Base-by-base conservation (phyloP, 805 yeast genomes). In the Maudiozyma bulderi region DNA sequence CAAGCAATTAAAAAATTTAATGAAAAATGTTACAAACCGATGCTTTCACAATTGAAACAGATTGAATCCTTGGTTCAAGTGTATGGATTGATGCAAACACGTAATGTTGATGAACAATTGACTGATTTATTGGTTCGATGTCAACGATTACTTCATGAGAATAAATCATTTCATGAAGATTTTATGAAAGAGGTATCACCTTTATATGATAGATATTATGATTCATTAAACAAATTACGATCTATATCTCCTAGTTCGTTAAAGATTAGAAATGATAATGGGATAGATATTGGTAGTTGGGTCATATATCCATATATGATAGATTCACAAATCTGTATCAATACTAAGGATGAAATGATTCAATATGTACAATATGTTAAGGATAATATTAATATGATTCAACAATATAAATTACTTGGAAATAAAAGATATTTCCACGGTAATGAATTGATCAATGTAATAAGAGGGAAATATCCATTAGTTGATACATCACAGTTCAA, bases 401-500 rank as follows among this genome's bases (percentile, higher is more conserved):
- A n/a, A 13, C 20, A 13, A 5, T n/a, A 35, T 14, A 35, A 9
- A 13, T 6, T 35, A 35, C 14, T 35, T 35, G 38, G 38, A 11
- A 20, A 32, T 8, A 52, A 52, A 34, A 56, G 40, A 15, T 46
- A 62, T 50, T 68, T 68, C 47, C 44, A 57, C 6, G 64, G 70
- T 28, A 56, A 54, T 14, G 49, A 49, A 28, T 52, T 69, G 29
- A 33, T 58, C 6, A 47, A 52, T 5, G 62, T 62, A 52, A 50
- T 68, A 9, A 62, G 50, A 43, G 41, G 44, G 10, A 39, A 47
- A 32, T 54, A 56, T 30, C 43, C 52, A 3, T 54, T 54, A 26
- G 52, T 66, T 34, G 69, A 65, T 44, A 54, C 51, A 0, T 61
- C 71, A 0, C 52, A 59, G 3, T 57, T 50, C 13, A 64, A 65